These are phyloP conservation scores for Melanopsichium pennsylvanicum DNA, from an alignment of 1,284 basidiomycete species.

Conservation along the genomic window DNA sequence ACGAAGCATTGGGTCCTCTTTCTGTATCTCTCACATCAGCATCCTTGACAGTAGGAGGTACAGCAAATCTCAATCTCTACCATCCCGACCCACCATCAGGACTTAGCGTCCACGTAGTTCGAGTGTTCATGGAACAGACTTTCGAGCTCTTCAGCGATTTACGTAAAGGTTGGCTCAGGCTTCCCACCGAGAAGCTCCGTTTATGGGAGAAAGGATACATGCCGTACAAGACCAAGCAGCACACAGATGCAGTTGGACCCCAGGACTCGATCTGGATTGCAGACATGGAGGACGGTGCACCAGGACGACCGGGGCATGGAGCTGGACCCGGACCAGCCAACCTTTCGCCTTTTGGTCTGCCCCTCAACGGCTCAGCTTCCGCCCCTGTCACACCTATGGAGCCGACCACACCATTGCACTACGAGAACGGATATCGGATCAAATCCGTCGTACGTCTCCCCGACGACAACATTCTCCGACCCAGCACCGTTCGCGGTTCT, in stretches of 20 bases:
- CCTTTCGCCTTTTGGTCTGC: constrained; percentile 46
- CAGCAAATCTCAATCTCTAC: constrained; percentile 49
- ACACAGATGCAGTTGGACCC: constrained; percentile 28
- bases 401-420: constrained; percentile 28
- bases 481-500: constrained; percentile 60
- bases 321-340: constrained; percentile 34
- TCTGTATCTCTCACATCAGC: constrained; percentile 57
- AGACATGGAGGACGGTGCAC: constrained; percentile 32
- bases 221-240: constrained; percentile 59
- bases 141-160: constrained; percentile 60
- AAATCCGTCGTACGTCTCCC: constrained; percentile 60
- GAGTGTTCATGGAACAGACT: constrained; percentile 63
- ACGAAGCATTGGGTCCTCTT: constrained; percentile 60
- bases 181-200: constrained; percentile 60
- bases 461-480: constrained; percentile 59
- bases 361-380: constrained; percentile 43
- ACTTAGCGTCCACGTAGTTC: constrained; percentile 58
- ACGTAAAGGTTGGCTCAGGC: constrained; percentile 54
- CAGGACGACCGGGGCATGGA: constrained; percentile 48
- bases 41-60: constrained; percentile 63
- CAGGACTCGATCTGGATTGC: constrained; percentile 55
- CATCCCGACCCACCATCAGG: constrained; percentile 61
- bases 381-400: constrained; percentile 47
- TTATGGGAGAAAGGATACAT: constrained; percentile 63
- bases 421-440: constrained; percentile 59